Evolutionary conservation across 169 alveolate species (phyloP).

Genomic region (Toxoplasma gondii): DNA sequence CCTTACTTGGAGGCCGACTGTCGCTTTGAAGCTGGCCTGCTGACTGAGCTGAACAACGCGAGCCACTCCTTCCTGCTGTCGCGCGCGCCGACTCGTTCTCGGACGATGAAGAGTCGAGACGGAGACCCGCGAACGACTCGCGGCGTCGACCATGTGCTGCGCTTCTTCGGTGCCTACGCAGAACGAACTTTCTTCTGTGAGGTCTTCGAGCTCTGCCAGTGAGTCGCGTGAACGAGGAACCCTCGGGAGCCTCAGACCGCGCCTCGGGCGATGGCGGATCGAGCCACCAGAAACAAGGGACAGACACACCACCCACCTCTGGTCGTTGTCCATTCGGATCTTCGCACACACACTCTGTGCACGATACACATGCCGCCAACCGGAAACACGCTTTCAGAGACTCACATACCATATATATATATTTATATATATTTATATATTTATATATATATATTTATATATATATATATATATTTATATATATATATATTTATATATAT

Average conservation of each 20-base stretch:
- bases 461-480: no score
- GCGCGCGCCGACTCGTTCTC: not conserved
- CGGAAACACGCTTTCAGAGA: no score
- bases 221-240: not conserved
- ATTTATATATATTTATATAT: no score
- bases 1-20: slow-evolving; percentile 29
- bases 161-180: slow-evolving; percentile 26
- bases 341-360: not conserved
- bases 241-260: no score
- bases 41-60: slow-evolving; percentile 9
- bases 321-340: not conserved
- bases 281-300: no score
- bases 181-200: slow-evolving; percentile 14
- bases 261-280: no score
- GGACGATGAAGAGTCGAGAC: not conserved
- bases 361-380: no score
- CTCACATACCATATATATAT: not conserved
- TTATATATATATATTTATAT: no score
- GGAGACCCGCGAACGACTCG: not conserved
- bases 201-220: slow-evolving; percentile 34
- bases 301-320: no score
- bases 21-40: not conserved
- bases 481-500: no score
- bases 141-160: not conserved
- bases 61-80: not conserved